Evolutionary conservation across 2,329 filamentous ascomycete species (phyloP).

Genomic region (Botrytis sinoallii): DNA sequence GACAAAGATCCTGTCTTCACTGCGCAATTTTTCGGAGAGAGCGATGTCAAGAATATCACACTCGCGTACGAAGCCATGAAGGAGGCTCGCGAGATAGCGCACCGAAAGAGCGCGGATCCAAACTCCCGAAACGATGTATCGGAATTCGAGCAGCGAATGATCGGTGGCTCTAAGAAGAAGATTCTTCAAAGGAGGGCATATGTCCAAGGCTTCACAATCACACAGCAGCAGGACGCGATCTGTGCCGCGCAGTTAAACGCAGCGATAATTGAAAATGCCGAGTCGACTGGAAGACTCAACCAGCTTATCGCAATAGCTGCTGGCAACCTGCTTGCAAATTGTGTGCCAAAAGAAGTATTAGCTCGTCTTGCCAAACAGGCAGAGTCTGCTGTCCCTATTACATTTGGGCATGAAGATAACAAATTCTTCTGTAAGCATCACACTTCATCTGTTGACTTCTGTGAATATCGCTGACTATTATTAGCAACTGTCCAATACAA

Average conservation of each 20-base stretch:
- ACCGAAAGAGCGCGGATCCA: not conserved
- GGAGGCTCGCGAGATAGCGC: not conserved
- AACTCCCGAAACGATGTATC: not conserved
- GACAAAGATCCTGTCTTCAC: not conserved
- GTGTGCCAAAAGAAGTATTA: not conserved
- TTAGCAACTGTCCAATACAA: slow-evolving; percentile 1
- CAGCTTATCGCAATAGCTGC: not conserved
- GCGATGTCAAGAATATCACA: not conserved
- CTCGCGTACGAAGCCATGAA: slow-evolving; percentile 2
- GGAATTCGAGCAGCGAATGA: not conserved
- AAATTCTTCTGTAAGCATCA: not conserved
- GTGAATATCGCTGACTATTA: not conserved
- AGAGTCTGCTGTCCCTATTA: not conserved
- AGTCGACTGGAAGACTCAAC: not conserved
- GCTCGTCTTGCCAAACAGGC: not conserved
- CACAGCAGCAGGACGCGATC: not conserved
- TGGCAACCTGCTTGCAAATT: not conserved
- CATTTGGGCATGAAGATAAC: not conserved
- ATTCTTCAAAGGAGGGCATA: not conserved
- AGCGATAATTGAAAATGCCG: not conserved
- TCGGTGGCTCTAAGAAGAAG: not conserved
- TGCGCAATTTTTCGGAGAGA: not conserved
- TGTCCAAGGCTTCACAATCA: not conserved
- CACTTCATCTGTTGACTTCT: too few relatives aligned
- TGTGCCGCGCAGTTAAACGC: not conserved